Conservation (phyloP, 805 yeast genomes). For the Candida rishiriensis region DNA sequence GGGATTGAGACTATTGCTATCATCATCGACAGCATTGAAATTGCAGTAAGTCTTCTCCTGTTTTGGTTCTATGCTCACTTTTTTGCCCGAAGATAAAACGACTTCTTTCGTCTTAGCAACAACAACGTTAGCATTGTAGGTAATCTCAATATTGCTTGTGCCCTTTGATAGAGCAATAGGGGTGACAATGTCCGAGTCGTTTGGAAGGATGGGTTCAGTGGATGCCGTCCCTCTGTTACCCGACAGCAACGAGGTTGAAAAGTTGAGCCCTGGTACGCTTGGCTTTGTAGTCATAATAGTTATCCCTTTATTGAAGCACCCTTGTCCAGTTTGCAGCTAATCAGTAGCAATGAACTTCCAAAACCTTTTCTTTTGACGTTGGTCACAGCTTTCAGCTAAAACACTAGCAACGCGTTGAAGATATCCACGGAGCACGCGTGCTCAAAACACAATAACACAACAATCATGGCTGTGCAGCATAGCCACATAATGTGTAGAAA, state of each 20-base stretch:
- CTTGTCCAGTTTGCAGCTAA: too few relatives aligned
- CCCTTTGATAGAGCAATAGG: background rate
- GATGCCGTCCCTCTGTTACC: background rate
- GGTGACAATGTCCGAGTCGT: background rate
- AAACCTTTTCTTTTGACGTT: too few relatives aligned
- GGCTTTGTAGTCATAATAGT: constrained; percentile 2
- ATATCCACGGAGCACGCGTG: too few relatives aligned
- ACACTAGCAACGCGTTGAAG: too few relatives aligned
- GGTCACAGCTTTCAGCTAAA: too few relatives aligned
- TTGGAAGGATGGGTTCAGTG: background rate
- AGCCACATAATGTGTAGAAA: too few relatives aligned
- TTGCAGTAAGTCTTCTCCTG: background rate
- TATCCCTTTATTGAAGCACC: too few relatives aligned
- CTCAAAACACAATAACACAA: too few relatives aligned
- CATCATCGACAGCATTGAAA: background rate
- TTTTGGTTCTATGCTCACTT: constrained; percentile 19
- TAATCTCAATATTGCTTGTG: background rate
- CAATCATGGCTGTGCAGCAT: too few relatives aligned
- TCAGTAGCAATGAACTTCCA: too few relatives aligned
- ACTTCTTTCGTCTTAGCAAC: constrained; percentile 10
- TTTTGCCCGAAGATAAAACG: constrained; percentile 20
- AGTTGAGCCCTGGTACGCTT: constrained; percentile 10
- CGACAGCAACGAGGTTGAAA: constrained; percentile 14
- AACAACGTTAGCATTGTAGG: constrained; percentile 3
- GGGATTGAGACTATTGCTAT: background rate